These are phyloP conservation scores for Leucocoprinus sp. DNA, from an alignment of 768 basidiomycete species.

Conservation along the genomic window DNA sequence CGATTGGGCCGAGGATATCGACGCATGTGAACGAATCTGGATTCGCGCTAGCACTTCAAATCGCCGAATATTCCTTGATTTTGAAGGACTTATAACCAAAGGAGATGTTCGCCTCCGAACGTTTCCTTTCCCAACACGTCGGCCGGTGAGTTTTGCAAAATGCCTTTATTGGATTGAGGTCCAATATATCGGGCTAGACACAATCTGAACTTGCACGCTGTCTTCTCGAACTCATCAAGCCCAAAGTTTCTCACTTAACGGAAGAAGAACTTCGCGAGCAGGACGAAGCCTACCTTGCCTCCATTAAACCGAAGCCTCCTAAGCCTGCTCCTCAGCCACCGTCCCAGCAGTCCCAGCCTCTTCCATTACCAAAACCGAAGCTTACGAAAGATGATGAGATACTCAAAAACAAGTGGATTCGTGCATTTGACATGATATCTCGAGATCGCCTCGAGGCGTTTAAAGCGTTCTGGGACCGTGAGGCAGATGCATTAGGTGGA, in stretches of 20 bases:
- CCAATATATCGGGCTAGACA: conserved; percentile 43
- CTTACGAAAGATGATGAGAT: conserved; percentile 77
- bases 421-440: conserved; percentile 85
- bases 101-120: conserved; percentile 78
- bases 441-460: conserved; percentile 81
- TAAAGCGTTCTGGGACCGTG: conserved; percentile 74
- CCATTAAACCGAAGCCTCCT: conserved; percentile 74
- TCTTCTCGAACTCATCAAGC: conserved; percentile 74
- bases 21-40: conserved; percentile 84
- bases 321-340: conserved; percentile 26
- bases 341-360: conserved; percentile 28
- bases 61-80: conserved; percentile 83
- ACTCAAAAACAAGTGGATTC: conserved; percentile 69
- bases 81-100: conserved; percentile 74
- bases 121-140: conserved; percentile 93
- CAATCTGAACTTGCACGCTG: conserved; percentile 85
- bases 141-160: conserved; percentile 57
- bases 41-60: conserved; percentile 86
- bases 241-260: conserved; percentile 80
- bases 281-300: conserved; percentile 85
- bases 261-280: conserved; percentile 77
- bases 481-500: conserved; percentile 47
- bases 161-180: neutral
- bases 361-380: conserved; percentile 45
- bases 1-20: conserved; percentile 85